Conservation (phyloP, 73 alveolate species). For the Paramecium caudatum region DNA sequence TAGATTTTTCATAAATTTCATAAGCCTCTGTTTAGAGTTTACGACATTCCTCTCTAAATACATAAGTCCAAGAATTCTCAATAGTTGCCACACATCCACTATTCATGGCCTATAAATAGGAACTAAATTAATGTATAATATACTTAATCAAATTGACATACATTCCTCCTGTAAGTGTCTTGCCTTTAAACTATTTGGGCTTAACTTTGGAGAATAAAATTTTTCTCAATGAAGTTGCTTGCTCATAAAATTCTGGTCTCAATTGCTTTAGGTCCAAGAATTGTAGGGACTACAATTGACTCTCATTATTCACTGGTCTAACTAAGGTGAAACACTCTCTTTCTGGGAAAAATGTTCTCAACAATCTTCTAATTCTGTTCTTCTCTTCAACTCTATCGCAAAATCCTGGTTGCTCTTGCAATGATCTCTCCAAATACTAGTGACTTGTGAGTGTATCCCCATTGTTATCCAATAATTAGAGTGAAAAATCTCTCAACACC, state of each 20-base stretch:
- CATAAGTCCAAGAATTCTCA: conserved; percentile 85
- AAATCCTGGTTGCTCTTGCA: conserved; percentile 87
- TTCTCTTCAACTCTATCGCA: conserved; percentile 90
- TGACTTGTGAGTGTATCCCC: conserved; percentile 92
- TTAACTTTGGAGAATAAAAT: conserved; percentile 90
- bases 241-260: conserved; percentile 96
- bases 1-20: conserved; percentile 74
- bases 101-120: conserved; percentile 89
- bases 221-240: conserved; percentile 88
- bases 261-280: conserved; percentile 88
- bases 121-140: background rate
- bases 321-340: conserved; percentile 94
- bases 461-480: conserved; percentile 89
- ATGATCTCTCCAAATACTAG: conserved; percentile 91
- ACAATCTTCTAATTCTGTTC: conserved; percentile 92
- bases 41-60: conserved; percentile 85
- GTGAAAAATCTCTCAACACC: conserved; percentile 96
- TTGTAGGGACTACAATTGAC: conserved; percentile 84
- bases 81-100: conserved; percentile 89
- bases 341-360: conserved; percentile 93
- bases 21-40: conserved; percentile 80
- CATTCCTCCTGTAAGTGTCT: conserved; percentile 90
- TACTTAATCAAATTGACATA: conserved; percentile 78
- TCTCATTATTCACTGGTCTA: conserved; percentile 94
- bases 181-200: conserved; percentile 92